Conservation (phyloP, 495 filamentous ascomycete genomes). For the Bacidia gigantensis region DNA sequence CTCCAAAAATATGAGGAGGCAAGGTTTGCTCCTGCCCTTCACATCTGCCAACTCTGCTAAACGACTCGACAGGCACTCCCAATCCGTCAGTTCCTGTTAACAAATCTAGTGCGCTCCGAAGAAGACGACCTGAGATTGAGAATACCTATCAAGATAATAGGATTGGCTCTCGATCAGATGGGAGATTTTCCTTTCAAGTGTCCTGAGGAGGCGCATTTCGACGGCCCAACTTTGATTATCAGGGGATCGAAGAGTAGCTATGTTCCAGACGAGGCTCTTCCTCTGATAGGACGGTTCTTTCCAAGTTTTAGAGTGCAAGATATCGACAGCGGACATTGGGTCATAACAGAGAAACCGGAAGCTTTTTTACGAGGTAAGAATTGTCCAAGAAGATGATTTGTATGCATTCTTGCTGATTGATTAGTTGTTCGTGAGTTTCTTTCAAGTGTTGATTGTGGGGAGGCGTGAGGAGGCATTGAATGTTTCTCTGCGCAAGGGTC, state of each 20-base stretch:
- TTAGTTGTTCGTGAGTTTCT: slow-evolving; percentile 42
- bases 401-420: background rate
- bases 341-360: slow-evolving; percentile 86
- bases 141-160: slow-evolving; percentile 47
- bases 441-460: slow-evolving; percentile 33
- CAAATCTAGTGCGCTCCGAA: slow-evolving; percentile 57
- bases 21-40: slow-evolving; percentile 1
- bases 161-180: slow-evolving; percentile 46
- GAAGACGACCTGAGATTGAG: slow-evolving; percentile 34
- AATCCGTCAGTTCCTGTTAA: slow-evolving; percentile 84
- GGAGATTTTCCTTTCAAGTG: slow-evolving; percentile 75
- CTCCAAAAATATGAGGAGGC: slow-evolving; percentile 63
- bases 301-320: slow-evolving; percentile 67
- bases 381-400: no score
- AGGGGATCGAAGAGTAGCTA: slow-evolving; percentile 74
- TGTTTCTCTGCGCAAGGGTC: background rate
- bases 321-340: slow-evolving; percentile 84
- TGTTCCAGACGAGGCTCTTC: slow-evolving; percentile 76
- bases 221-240: slow-evolving; percentile 69
- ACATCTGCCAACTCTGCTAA: background rate
- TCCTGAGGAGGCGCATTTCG: slow-evolving; percentile 45
- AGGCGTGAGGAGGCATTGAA: background rate
- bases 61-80: slow-evolving; percentile 37
- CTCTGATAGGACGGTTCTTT: slow-evolving; percentile 79
- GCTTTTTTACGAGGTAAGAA: slow-evolving; percentile 62